phyloP scores from a whole-genome alignment of 495 filamentous ascomycete species.

The Pseudomonodictys pantanalensis region DNA sequence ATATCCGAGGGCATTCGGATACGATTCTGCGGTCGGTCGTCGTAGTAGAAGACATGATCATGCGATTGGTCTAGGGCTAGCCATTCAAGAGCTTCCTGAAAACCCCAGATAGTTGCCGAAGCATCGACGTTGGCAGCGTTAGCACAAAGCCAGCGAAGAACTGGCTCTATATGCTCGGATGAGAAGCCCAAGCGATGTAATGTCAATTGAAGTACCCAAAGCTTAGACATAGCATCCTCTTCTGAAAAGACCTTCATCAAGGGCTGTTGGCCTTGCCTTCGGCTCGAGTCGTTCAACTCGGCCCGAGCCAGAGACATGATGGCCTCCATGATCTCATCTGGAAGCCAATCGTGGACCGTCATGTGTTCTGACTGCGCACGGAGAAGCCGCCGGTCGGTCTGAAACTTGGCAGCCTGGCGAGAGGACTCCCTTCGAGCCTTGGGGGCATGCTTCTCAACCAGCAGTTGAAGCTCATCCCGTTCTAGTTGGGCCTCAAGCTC shows the following conservation, averaged over 20 bases:
- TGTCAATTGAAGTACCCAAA: slow-evolving; percentile 77
- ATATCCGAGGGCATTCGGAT: too few species aligned
- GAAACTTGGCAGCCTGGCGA: slow-evolving; percentile 66
- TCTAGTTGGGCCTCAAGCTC: slow-evolving; percentile 82
- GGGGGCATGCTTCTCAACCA: slow-evolving; percentile 75
- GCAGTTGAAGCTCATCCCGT: slow-evolving; percentile 71
- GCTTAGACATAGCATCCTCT: slow-evolving; percentile 68
- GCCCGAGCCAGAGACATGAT: slow-evolving; percentile 57
- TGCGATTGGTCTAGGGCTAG: slow-evolving; percentile 66
- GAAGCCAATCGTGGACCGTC: slow-evolving; percentile 72
- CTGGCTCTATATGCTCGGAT: slow-evolving; percentile 57
- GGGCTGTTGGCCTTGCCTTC: slow-evolving; percentile 32
- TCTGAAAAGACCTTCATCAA: slow-evolving; percentile 44
- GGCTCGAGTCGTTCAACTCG: slow-evolving; percentile 46
- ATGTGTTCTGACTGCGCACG: slow-evolving; percentile 68
- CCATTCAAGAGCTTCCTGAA: slow-evolving; percentile 86
- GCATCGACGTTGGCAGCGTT: slow-evolving; percentile 50
- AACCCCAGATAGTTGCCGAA: slow-evolving; percentile 60
- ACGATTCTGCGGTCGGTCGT: slow-evolving; percentile 36
- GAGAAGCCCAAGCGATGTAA: slow-evolving; percentile 67
- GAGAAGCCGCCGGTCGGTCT: slow-evolving; percentile 75
- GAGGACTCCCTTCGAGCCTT: slow-evolving; percentile 53
- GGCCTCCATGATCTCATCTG: slow-evolving; percentile 71
- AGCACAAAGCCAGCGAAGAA: slow-evolving; percentile 60
- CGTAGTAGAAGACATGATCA: slow-evolving; percentile 60